Conservation (phyloP, 2,329 filamentous ascomycete genomes). For the Aspergillus phoenicis region DNA sequence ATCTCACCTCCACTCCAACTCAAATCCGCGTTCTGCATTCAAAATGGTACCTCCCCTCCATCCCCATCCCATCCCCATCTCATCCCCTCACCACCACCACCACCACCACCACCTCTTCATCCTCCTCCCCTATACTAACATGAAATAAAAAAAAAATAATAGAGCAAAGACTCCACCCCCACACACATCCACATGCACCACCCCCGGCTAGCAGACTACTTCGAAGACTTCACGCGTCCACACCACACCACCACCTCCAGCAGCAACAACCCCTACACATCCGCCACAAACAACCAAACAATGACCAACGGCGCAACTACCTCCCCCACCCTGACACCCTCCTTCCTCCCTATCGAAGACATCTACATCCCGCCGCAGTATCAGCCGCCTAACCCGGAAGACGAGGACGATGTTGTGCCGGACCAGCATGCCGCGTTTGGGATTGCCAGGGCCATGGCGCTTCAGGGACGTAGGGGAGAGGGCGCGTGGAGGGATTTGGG, state of each 20-base stretch:
- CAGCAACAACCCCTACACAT: conserved; percentile 12
- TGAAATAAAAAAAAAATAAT: neutral
- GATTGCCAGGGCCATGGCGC: conserved; percentile 61
- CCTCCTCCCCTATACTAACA: conserved; percentile 3
- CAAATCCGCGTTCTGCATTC: neutral
- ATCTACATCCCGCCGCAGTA: conserved; percentile 63
- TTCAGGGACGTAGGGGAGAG: conserved; percentile 50
- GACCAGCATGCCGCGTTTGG: conserved; percentile 70
- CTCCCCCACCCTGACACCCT: conserved; percentile 35
- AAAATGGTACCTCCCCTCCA: conserved; percentile 26
- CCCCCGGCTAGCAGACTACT: conserved; percentile 51
- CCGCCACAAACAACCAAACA: no score
- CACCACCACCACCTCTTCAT: neutral
- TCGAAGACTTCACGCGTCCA: conserved; percentile 54
- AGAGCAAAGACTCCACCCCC: conserved; percentile 55
- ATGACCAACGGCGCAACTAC: no score
- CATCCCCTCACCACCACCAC: neutral
- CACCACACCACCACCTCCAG: conserved; percentile 31
- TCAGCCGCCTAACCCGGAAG: conserved; percentile 66
- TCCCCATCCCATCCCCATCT: neutral
- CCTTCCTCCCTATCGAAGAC: conserved; percentile 58
- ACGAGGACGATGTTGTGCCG: conserved; percentile 68
- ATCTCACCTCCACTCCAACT: neutral
- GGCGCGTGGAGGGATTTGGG: conserved; percentile 60
- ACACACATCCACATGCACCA: conserved; percentile 54